Percentiles rank a stretch among this genome's conserved stretches.
phyloP scores from a whole-genome alignment of 495 filamentous ascomycete genomes.

The Antarctomyces pellizariae region DNA sequence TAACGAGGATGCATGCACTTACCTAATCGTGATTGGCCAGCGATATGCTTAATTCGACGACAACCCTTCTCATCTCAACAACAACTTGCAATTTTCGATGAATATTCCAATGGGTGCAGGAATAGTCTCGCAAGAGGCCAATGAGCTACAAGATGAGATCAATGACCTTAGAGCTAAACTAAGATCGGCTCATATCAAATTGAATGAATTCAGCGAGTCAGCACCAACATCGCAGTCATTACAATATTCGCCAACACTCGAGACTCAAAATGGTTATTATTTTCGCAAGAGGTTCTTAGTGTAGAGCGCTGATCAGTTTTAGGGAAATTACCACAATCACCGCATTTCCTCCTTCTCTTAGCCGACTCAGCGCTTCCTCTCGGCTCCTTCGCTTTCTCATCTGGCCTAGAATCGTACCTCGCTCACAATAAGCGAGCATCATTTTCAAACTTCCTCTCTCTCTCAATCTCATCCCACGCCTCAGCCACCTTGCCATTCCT shows the following conservation, averaged over 20 bases:
- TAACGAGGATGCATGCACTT: too few species aligned
- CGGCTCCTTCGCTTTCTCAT: slow-evolving; percentile 92
- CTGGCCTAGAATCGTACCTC: slow-evolving; percentile 81
- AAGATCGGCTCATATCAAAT: background rate
- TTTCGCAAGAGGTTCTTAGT: too few species aligned
- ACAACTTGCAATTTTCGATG: too few species aligned
- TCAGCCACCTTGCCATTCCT: slow-evolving; percentile 69
- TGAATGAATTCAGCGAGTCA: too few species aligned
- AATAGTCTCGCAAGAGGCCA: too few species aligned
- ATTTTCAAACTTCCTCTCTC: slow-evolving; percentile 52
- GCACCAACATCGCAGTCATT: too few species aligned
- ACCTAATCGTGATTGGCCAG: too few species aligned
- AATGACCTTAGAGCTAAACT: slow-evolving; percentile 2
- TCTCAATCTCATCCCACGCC: slow-evolving; percentile 58
- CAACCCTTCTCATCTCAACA: too few species aligned
- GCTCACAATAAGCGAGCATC: slow-evolving; percentile 35
- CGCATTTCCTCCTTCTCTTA: slow-evolving; percentile 72
- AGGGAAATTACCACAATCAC: slow-evolving; percentile 13
- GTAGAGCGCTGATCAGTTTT: too few species aligned
- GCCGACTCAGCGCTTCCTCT: slow-evolving; percentile 89
- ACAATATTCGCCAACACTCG: slow-evolving; percentile 1
- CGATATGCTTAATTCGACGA: too few species aligned
- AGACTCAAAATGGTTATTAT: background rate
- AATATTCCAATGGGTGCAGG: too few species aligned
- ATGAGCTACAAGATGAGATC: too few species aligned